Evolutionary conservation across 179 eudicot genomes (phyloP), one percentile per base, ranked within the genome.

Genomic region (Corrigiola litoralis): DNA sequence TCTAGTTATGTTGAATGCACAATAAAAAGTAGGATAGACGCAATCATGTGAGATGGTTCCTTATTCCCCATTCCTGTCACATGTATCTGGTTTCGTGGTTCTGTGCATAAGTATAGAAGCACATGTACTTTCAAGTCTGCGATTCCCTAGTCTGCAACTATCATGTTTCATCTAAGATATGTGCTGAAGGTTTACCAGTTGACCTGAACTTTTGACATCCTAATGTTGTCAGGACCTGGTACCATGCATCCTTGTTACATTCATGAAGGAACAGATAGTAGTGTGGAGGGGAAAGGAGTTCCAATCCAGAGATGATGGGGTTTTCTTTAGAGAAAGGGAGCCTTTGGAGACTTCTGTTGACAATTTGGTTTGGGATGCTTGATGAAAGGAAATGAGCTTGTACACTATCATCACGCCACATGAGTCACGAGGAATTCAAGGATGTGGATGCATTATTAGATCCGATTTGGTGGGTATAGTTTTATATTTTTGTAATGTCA

Each of bases 251-350:
- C 80, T 82, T 31, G 95, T 94, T 23, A 80, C 97, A 32, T 90
- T 94, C 67, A 79, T 72, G 36, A 90, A 94, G 73, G 91, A 90
- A 67, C 99, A 94, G 65, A 73, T 94, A 52, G 96, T 94, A 42
- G 60, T 86, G n/a, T 94, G 99, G 99, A 80, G 95, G 72, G 99
- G 97, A 55, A 71, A 80, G 27, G 63, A 84, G 63, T 85, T 84
- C 57, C 72, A 82, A 46, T 86, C 83, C 11, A 31, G 16, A 23
- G 80, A 80, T 58, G 87, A 72, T 6, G 80, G 77, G 38, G n/a
- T 62, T 61, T 75, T 80, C 47, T 80, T 74, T 59, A 53, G 69
- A 1, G 86, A 74, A 9, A 80, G 79, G 41, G 84, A 77, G 49
- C 41, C 76, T 6, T 73, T 66, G 49, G 83, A 80, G 54, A 70